A percentile compares a stretch with the other conserved stretches of the same genome.
Conservation (phyloP, 78 protist genomes). For the Dictyostelium firmibasis region DNA sequence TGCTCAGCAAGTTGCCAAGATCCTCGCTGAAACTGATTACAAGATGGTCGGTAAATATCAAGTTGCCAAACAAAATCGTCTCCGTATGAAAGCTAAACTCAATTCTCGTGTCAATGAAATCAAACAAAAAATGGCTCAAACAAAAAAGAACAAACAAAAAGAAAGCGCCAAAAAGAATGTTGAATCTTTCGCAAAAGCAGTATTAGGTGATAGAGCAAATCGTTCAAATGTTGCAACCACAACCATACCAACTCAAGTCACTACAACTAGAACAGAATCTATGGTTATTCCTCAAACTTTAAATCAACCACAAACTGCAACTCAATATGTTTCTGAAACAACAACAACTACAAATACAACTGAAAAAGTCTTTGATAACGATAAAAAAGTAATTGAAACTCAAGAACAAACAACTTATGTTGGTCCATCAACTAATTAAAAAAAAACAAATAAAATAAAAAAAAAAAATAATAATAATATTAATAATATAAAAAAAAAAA, state of each 20-base stretch:
- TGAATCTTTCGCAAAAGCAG: neutral
- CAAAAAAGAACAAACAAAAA: neutral
- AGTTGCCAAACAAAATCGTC: neutral
- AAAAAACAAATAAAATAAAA: neutral
- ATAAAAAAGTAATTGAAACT: neutral
- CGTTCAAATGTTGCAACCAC: neutral
- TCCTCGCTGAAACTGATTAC: conserved; percentile 53
- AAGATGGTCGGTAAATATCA: conserved; percentile 38
- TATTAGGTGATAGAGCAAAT: neutral
- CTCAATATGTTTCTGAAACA: conserved; percentile 20
- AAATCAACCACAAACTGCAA: neutral
- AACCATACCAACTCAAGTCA: neutral
- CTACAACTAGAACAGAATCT: conserved; percentile 18
- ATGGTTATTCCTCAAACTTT: neutral
- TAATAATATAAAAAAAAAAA: neutral
- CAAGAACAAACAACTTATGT: conserved; percentile 11
- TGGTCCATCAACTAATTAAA: conserved; percentile 48
- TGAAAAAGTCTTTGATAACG: neutral
- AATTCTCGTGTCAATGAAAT: neutral
- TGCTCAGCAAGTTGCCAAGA: conserved; percentile 50
- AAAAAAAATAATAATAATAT: no score
- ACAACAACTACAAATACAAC: conserved; percentile 10
- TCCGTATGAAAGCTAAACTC: neutral
- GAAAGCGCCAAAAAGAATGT: neutral
- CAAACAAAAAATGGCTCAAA: neutral